Base-by-base conservation (phyloP, 805 yeast genomes). In the Nakazawaea peltata region DNA sequence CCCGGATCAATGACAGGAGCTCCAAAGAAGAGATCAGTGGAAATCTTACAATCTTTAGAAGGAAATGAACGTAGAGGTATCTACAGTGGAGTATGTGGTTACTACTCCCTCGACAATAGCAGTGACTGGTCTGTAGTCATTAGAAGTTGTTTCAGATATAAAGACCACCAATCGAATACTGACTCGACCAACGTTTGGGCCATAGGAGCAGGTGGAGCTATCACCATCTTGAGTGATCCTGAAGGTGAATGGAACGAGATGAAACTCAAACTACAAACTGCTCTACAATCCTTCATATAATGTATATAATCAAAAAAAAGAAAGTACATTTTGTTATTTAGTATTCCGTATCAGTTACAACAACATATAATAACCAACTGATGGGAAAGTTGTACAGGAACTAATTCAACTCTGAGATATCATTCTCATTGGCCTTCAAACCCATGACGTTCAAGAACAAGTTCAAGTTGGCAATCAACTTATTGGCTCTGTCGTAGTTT, bases 1-100 rank as follows among this genome's bases (percentile, higher is more conserved):
- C 96, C 99, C 0, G 99, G 99, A 0, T 90, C 97, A 1, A 92
- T 92, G 99, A 92, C 99, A 0, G 99, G 99, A 3, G 99, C 99
- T 0, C 99, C 99, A 2, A 92, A 92, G 60, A 82, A 80, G 47
- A 69, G 95, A 40, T 85, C 96, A 0, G 94, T 92, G 5, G 92
- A 90, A 54, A 54, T 94, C 4, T 63, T 92, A 19, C 82, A 79
- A 41, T 51, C 53, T 1, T 54, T 81, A 5, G 92, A 81, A 47
- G 45, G 56, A 9, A 67, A 59, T 12, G 54, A 71, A 25, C 69
- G 97, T 47, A 57, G 80, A 48, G 97, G 97, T 0, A 57, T 90
- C 1, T 92, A 92, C 52, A 83, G 95, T 39, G 99, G 99, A 13
- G 92, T 90, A 2, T 78, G 83, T 22, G 99, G 99, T 0, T 92